Evolutionary conservation across 2,329 filamentous ascomycete genomes (phyloP).

Genomic region (Fusarium hostae): DNA sequence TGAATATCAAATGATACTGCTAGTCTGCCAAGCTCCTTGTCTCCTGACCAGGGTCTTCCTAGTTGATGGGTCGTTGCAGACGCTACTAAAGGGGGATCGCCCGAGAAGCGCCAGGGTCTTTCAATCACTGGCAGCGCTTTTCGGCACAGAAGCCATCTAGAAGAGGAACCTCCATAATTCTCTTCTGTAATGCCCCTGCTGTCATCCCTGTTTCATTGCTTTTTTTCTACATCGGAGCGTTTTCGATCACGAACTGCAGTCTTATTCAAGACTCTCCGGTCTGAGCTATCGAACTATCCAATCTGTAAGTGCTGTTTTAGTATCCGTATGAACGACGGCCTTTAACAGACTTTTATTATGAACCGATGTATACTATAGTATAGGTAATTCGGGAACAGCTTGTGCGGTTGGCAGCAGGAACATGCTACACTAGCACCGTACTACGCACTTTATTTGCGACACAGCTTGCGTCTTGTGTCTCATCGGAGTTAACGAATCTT

Average conservation of each 20-base stretch:
- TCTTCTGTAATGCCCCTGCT: conserved; percentile 9
- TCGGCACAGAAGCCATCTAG: conserved; percentile 43
- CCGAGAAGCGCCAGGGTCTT: conserved; percentile 25
- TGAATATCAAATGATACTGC: not conserved
- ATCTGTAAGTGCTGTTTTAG: not conserved
- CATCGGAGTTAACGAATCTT: conserved; percentile 6
- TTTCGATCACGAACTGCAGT: conserved; percentile 24
- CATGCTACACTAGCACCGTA: conserved; percentile 10
- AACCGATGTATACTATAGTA: not conserved
- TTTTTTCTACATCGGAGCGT: conserved; percentile 28
- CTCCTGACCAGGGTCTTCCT: conserved; percentile 40
- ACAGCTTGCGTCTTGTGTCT: conserved; percentile 8
- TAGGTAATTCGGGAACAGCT: not conserved
- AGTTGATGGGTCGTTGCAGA: conserved; percentile 19
- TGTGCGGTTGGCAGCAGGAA: conserved; percentile 1
- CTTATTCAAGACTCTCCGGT: conserved; percentile 7
- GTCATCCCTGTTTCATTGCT: conserved; percentile 29
- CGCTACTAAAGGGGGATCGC: conserved; percentile 40
- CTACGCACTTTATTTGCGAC: conserved; percentile 14
- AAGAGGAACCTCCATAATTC: conserved; percentile 30
- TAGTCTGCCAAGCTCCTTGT: conserved; percentile 25
- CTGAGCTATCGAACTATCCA: not conserved
- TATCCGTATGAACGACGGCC: not conserved
- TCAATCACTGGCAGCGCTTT: conserved; percentile 23
- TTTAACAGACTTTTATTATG: not conserved